Evolutionary conservation across 768 basidiomycete species (phyloP).

Genomic region (Paxillus rubicundulus): DNA sequence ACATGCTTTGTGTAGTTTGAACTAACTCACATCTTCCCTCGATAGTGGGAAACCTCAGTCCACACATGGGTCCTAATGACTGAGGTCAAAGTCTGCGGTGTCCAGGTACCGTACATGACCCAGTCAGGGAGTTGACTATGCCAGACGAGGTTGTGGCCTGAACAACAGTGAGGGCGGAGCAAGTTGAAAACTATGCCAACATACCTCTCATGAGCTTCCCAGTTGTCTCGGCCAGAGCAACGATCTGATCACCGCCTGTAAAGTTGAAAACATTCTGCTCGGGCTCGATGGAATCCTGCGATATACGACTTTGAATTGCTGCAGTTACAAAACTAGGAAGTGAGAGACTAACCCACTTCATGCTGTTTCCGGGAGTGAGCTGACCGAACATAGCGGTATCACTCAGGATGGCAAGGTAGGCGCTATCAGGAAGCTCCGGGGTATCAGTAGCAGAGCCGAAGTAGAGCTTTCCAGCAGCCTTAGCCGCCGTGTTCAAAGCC

Average conservation of each 20-base stretch:
- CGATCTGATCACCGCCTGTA: constrained; percentile 19
- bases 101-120: constrained; percentile 16
- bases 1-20: not conserved
- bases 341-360: constrained; percentile 19
- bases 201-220: constrained; percentile 21
- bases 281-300: constrained; percentile 21
- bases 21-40: constrained; percentile 11
- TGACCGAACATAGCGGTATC: constrained; percentile 15
- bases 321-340: not conserved
- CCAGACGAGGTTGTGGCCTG: constrained; percentile 23
- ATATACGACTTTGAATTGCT: not conserved
- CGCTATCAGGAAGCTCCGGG: constrained; percentile 39
- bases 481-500: constrained; percentile 36
- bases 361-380: constrained; percentile 18
- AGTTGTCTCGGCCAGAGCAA: constrained; percentile 17
- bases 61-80: constrained; percentile 16
- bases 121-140: constrained; percentile 13
- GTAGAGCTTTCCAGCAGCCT: constrained; percentile 42
- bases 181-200: not conserved
- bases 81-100: constrained; percentile 11
- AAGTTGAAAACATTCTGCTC: constrained; percentile 25
- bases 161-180: not conserved
- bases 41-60: constrained; percentile 16
- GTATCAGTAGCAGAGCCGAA: constrained; percentile 50
- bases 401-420: constrained; percentile 10